Base-by-base conservation (phyloP, 148 eudicot species). In the Rhododendron henanense region DNA sequence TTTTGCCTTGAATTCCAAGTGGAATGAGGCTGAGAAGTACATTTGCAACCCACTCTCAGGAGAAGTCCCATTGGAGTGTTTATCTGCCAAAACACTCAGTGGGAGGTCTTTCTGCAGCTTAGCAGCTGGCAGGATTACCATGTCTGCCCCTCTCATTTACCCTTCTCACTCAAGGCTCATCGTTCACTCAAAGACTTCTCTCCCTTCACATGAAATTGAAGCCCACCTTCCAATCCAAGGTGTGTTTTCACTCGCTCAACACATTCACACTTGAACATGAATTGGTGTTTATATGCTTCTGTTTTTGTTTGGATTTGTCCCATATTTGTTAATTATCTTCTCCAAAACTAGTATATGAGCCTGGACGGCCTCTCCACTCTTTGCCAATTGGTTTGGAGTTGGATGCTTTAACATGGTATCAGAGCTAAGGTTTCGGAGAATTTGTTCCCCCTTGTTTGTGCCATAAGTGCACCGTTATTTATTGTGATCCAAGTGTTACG, bases 1-100 rank as follows among this genome's bases (percentile, higher is more conserved):
- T 31, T 92, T 93, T 65, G 92, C 95, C 47, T 88, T 97, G 61
- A 90, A 95, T 85, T 97, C 99, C 10, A 97, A 97, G 67, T 97
- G 99, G 99, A 91, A 92, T 87, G 99, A 97, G 78, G 99, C 99
- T 61, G 99, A 97, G 81, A 95, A 94, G 85, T 97, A 93, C 39
- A 97, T 97, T 80, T 91, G 96, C 83, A 97, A 97, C 85, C 99
- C 99, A 2, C 87, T 92, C 15, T 97, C 98, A 50, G 98, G 99
- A 31, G 92, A 97, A 86, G 98, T 97, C 79, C 99, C 99, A 18
- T 76, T 94, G 94, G 96, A 97, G 90, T 97, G 99, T 86, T 91
- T 97, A 55, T 97, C 99, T 39, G 89, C 98, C 25, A 97, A 97
- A 88, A 91, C 98, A 78, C 91, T 94, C 1, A 96, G 92, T 59